These are phyloP conservation scores for Gamsiella multidivaricata DNA, from an alignment of 192 early-diverging fungal genomes.

Conservation along the genomic window DNA sequence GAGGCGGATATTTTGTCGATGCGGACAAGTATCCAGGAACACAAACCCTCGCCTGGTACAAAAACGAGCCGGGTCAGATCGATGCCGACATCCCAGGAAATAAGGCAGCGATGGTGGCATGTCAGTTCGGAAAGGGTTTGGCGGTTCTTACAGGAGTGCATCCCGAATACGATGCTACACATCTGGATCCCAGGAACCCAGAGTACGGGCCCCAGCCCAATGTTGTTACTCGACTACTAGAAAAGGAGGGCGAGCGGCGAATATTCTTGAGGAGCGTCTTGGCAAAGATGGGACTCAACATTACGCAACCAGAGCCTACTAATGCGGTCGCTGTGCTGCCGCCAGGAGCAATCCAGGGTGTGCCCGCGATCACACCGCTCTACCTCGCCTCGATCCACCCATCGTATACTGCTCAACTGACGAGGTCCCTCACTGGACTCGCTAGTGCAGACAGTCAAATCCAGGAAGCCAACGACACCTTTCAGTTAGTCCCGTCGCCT, in stretches of 20 bases:
- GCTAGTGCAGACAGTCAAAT: constrained; percentile 26
- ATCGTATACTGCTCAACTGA: constrained; percentile 19
- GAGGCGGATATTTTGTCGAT: constrained; percentile 75
- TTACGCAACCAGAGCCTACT: constrained; percentile 28
- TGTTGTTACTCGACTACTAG: constrained; percentile 59
- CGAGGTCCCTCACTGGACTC: constrained; percentile 5
- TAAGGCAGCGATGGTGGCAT: constrained; percentile 76
- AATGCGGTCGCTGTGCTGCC: constrained; percentile 24
- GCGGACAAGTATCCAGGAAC: constrained; percentile 44
- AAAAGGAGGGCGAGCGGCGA: constrained; percentile 61
- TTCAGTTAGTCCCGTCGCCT: constrained; percentile 34
- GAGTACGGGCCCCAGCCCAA: constrained; percentile 63
- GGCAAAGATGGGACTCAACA: constrained; percentile 71
- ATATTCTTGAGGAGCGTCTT: constrained; percentile 69
- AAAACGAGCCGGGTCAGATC: constrained; percentile 3
- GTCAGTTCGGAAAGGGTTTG: constrained; percentile 70
- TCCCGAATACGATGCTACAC: constrained; percentile 79
- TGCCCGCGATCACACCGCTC: constrained; percentile 25
- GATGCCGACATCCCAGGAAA: constrained; percentile 13
- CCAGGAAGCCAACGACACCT: constrained; percentile 51
- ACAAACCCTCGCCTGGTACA: constrained; percentile 53
- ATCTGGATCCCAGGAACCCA: constrained; percentile 57
- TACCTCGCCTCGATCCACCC: constrained; percentile 40
- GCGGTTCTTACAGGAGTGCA: constrained; percentile 87
- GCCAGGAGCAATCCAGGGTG: constrained; percentile 14